Percentiles rank a stretch among this genome's conserved stretches.
phyloP scores from a whole-genome alignment of 2,329 filamentous ascomycete species.

The Ophiostoma himal-ulmi region DNA sequence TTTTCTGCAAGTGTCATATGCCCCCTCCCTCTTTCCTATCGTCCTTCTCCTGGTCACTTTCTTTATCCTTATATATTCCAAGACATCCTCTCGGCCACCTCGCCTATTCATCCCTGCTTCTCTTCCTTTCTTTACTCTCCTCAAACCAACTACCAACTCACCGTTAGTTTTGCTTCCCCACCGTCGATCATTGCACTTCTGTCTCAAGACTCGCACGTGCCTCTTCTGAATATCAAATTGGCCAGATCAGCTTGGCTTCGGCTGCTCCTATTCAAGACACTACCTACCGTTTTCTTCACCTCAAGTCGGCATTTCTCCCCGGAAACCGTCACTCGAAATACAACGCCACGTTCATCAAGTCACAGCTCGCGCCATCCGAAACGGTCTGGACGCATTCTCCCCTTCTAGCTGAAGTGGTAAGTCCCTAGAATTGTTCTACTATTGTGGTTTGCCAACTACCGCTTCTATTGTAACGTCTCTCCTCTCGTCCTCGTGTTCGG shows the following conservation, averaged over 20 bases:
- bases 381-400: background rate
- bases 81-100: background rate
- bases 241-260: too few species aligned
- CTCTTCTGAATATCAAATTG: too few species aligned
- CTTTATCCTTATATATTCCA: background rate
- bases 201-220: too few species aligned
- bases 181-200: too few species aligned
- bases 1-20: background rate
- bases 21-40: background rate
- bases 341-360: background rate
- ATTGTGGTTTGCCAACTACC: background rate
- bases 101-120: background rate
- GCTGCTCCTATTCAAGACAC: too few species aligned
- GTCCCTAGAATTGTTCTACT: background rate
- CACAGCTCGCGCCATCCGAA: background rate
- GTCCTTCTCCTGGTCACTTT: background rate
- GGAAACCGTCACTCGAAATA: background rate
- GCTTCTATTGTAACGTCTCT: background rate
- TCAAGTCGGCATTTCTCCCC: too few species aligned
- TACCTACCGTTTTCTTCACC: too few species aligned
- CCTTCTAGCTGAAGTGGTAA: background rate
- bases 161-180: background rate
- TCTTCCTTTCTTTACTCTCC: background rate
- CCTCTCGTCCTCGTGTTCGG: too few species aligned
- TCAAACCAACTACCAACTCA: background rate